These are phyloP conservation scores for Ogataea zsoltii DNA, from an alignment of 805 yeast genomes.

Conservation along the genomic window DNA sequence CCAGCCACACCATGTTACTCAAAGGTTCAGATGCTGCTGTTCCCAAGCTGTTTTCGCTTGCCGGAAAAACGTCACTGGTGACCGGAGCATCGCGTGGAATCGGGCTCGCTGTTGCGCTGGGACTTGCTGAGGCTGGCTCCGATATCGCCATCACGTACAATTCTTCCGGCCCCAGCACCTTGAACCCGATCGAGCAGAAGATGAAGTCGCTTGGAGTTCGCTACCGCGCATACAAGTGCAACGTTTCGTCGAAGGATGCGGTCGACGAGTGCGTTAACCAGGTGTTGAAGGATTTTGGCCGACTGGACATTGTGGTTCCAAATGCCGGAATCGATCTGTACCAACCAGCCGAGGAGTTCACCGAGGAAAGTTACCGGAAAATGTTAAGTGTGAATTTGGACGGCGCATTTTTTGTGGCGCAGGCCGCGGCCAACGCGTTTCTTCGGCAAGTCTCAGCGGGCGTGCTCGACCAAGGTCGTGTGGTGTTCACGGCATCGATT, in stretches of 20 bases:
- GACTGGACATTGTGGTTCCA: constrained; percentile 42
- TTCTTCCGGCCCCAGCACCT: constrained; percentile 13
- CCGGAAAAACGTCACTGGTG: constrained; percentile 42
- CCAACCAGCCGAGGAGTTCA: constrained; percentile 35
- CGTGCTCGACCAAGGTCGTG: constrained; percentile 36
- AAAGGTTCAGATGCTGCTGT: constrained; percentile 2
- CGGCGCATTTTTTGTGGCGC: constrained; percentile 49
- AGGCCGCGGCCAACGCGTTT: constrained; percentile 45
- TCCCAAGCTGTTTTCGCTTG: constrained; percentile 34
- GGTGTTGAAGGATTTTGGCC: constrained; percentile 36
- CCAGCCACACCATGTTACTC: background rate
- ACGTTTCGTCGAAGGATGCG: constrained; percentile 32
- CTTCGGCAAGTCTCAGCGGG: constrained; percentile 36
- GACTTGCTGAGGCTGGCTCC: constrained; percentile 52
- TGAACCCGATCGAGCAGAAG: constrained; percentile 5
- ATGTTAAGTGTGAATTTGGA: constrained; percentile 47
- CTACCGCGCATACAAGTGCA: constrained; percentile 28
- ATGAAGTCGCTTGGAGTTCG: constrained; percentile 14
- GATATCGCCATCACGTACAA: constrained; percentile 39
- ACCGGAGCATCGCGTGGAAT: constrained; percentile 62
- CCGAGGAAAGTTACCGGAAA: constrained; percentile 27
- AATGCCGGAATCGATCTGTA: constrained; percentile 39
- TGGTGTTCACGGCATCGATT: constrained; percentile 51
- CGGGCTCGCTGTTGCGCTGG: constrained; percentile 52
- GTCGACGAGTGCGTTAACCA: constrained; percentile 30